Evolutionary conservation across 768 basidiomycete genomes (phyloP).

Genomic region (Tremella fuciformis): DNA sequence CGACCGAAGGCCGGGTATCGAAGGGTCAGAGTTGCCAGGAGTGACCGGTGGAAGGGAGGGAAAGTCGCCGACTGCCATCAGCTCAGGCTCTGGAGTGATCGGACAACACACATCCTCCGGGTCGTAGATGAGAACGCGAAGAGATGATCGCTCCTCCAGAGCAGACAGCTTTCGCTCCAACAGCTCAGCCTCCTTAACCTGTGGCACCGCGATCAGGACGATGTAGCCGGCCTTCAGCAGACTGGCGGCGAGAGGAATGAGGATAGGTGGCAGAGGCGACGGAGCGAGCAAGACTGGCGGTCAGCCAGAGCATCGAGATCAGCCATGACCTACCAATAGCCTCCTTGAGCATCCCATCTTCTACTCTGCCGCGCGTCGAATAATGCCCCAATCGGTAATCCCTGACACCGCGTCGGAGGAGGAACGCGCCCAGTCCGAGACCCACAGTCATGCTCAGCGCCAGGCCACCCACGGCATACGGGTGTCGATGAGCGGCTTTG

Average conservation of each 20-base stretch:
- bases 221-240: constrained; percentile 46
- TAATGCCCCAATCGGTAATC: neutral
- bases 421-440: constrained; percentile 23
- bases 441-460: constrained; percentile 31
- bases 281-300: constrained; percentile 42
- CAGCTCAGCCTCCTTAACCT: constrained; percentile 44
- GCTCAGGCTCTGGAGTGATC: neutral
- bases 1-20: constrained; percentile 36
- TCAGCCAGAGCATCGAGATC: constrained; percentile 5
- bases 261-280: constrained; percentile 39
- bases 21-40: constrained; percentile 45
- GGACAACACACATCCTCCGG: constrained; percentile 45
- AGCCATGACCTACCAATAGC: constrained; percentile 35
- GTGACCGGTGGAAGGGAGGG: constrained; percentile 49
- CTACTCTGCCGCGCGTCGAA: constrained; percentile 22
- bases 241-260: constrained; percentile 35
- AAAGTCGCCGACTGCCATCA: constrained; percentile 40
- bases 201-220: constrained; percentile 47
- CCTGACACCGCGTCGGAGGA: neutral
- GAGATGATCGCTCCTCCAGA: constrained; percentile 31
- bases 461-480: constrained; percentile 32
- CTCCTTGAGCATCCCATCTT: constrained; percentile 43
- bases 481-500: constrained; percentile 30
- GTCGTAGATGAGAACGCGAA: constrained; percentile 46
- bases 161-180: constrained; percentile 39